These are phyloP conservation scores for Thelonectria olida DNA, from an alignment of 2,329 filamentous ascomycete species.

Conservation along the genomic window DNA sequence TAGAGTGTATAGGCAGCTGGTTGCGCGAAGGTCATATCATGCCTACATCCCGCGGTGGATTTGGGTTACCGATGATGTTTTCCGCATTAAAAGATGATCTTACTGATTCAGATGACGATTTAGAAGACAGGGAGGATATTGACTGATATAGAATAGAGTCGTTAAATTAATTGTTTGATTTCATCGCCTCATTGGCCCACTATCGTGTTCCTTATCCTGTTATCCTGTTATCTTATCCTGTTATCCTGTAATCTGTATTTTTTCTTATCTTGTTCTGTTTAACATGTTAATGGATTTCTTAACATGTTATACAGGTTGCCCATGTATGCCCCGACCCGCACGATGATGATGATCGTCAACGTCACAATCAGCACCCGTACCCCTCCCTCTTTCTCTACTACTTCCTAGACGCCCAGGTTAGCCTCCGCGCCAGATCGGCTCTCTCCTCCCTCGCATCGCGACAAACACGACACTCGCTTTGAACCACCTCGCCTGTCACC, in stretches of 20 bases:
- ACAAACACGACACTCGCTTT: no score
- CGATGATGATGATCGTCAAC: no score
- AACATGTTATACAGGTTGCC: not conserved
- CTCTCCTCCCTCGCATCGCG: no score
- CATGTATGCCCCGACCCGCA: no score
- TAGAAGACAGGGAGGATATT: not conserved
- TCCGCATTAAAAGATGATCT: not conserved
- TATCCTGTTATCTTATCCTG: not conserved
- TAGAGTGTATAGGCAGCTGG: not conserved
- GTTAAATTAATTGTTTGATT: not conserved
- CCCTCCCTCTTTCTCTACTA: no score
- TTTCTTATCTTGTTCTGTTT: not conserved
- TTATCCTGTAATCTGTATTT: not conserved
- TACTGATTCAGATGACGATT: not conserved
- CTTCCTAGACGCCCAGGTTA: no score
- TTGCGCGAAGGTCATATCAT: not conserved
- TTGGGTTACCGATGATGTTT: not conserved
- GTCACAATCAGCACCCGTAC: no score
- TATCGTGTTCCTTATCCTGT: not conserved
- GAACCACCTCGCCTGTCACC: no score
- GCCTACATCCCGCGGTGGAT: not conserved
- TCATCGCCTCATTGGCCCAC: not conserved
- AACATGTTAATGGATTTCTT: not conserved
- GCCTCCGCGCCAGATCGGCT: no score
- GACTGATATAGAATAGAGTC: not conserved